phyloP scores from a whole-genome alignment of 768 basidiomycete genomes.

The Collybiopsis luxurians region DNA sequence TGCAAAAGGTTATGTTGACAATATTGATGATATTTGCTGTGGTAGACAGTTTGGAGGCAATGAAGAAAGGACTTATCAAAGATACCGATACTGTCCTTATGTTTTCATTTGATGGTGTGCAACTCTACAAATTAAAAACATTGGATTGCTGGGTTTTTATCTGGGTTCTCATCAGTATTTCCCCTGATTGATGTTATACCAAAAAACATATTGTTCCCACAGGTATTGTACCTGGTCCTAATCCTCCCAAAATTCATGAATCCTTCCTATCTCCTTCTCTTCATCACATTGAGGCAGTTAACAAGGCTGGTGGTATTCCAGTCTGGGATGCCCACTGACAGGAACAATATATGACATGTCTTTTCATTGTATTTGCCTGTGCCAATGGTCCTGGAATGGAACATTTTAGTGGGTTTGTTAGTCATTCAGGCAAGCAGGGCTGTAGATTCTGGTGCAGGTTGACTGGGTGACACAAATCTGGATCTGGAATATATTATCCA shows the following conservation, averaged over 20 bases:
- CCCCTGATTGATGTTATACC: constrained; percentile 24
- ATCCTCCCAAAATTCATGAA: constrained; percentile 29
- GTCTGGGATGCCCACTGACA: constrained; percentile 19
- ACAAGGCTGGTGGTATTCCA: constrained; percentile 18
- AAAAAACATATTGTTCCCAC: constrained; percentile 28
- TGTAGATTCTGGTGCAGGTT: constrained; percentile 21
- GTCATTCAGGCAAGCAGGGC: constrained; percentile 18
- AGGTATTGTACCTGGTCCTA: constrained; percentile 27
- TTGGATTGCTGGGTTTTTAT: constrained; percentile 32
- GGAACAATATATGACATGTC: constrained; percentile 6
- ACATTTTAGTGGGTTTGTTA: constrained; percentile 21
- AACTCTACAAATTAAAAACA: constrained; percentile 34
- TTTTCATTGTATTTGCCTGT: constrained; percentile 15
- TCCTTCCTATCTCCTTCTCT: constrained; percentile 28
- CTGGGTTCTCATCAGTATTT: constrained; percentile 33
- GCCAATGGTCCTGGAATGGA: constrained; percentile 25
- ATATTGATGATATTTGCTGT: background rate
- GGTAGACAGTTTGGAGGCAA: background rate
- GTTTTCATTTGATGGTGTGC: constrained; percentile 36
- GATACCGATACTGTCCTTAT: background rate
- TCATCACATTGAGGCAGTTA: constrained; percentile 28
- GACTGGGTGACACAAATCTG: constrained; percentile 15
- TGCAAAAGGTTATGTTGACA: background rate
- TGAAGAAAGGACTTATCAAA: background rate
- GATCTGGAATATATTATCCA: constrained; percentile 19